Evolutionary conservation across 345 rosid genomes (phyloP), one percentile per base, ranked within the genome.

Genomic region (Cardamine chenopodiifolia): DNA sequence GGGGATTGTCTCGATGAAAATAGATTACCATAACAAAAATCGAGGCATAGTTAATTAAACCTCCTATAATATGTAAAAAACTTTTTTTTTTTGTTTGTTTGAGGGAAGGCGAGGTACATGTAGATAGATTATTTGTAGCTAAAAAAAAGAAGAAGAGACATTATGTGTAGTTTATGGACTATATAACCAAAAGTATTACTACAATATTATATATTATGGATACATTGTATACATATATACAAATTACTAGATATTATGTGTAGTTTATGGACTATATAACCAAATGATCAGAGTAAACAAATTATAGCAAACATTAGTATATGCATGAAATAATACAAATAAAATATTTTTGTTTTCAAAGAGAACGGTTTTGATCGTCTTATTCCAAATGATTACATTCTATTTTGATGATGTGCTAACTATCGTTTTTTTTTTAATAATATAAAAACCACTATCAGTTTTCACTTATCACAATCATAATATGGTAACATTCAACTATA

Each of bases 21-120:
- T 12, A 69, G 31, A 62, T 23, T 25, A 53, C 1, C 40, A 8
- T 52, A 34, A 23, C 40, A 53, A 62, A 71, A 19, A 45, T 42
- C 75, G 53, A 70, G 45, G 66, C 58, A 28, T 54, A 59, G 22
- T 62, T 62, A 76, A 59, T 20, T 28, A 56, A 68, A 60, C 62
- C 60, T 57, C 66, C 50, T 67, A 45, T 34, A 31, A 32, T 17
- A 17, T 50, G 47, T 50, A 10, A 7, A 29, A 6, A 15, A 55
- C 1, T 31, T 31, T 31, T 1, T 32, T 32, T 32, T 32, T 1
- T 0, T 29, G 5, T 17, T 18, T 14, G 4, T 42, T 40, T 15
- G 20, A 65, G 40, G 45, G 35, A 44, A 28, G 56, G 28, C n/a
- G 15, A 31, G 47, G 48, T 13, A 73, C 48, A 31, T 31, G 37